phyloP scores from a whole-genome alignment of 148 eudicot genomes.

The Pouteria glomerata region DNA sequence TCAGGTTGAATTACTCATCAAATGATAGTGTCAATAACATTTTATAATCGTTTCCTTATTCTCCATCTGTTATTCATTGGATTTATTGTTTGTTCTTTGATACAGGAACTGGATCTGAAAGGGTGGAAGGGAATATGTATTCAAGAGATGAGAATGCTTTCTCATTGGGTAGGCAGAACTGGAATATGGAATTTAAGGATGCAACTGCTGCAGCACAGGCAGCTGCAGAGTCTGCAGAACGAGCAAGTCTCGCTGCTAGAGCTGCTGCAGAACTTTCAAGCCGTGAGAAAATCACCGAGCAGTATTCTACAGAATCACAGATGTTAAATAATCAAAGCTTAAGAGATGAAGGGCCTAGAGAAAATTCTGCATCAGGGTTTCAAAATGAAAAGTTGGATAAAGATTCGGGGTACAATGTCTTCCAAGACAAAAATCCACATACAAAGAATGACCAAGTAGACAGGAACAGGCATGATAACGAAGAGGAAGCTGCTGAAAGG shows the following conservation, averaged over 20 bases:
- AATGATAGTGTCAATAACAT: neutral
- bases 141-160: conserved; percentile 26
- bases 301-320: conserved; percentile 32
- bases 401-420: conserved; percentile 20
- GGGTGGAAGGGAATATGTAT: conserved; percentile 24
- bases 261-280: conserved; percentile 89
- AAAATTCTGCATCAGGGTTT: conserved; percentile 15
- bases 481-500: conserved; percentile 17
- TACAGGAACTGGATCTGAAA: conserved; percentile 40
- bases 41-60: neutral
- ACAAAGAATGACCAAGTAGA: conserved; percentile 20
- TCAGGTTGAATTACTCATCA: conserved; percentile 34
- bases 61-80: neutral
- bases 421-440: conserved; percentile 26
- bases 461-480: conserved; percentile 17
- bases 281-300: conserved; percentile 21
- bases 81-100: neutral
- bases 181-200: conserved; percentile 84
- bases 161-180: conserved; percentile 30
- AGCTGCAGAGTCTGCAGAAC: conserved; percentile 96
- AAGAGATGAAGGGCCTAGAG: conserved; percentile 24
- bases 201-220: conserved; percentile 94
- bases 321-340: conserved; percentile 16
- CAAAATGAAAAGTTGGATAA: conserved; percentile 21
- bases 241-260: conserved; percentile 91